Evolutionary conservation across 164 flowering plant genomes (phyloP), one percentile per base, ranked within the genome.

Genomic region (Sedum album): DNA sequence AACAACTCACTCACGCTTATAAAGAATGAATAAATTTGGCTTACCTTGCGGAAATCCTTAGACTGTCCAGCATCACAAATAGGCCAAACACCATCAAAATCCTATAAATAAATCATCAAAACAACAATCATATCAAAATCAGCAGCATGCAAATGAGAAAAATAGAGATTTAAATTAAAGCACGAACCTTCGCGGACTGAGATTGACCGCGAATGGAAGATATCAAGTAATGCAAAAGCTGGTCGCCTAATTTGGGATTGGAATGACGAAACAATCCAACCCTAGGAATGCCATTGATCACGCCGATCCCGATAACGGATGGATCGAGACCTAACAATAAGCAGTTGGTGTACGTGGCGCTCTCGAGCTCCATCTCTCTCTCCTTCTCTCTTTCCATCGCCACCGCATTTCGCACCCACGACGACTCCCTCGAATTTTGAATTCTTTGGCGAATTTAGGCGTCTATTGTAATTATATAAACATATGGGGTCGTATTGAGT

Each of bases 71-170:
- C 90, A 80, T 95, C 99, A 60, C 88, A 95, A 80, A 95, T 90
- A 70, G 99, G 99, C 99, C 99, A 95, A 23, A 92, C 96, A 79
- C 87, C 89, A 69, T 95, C 99, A 69, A 95, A 95, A 85, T 95
- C 99, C 99, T 95, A 83, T 18, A 11, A 13, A 13, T 67, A 73
- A 31, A 60, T n/a, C 4, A 31, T 13, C 62, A 73, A 55, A 18
- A 38, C 41, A 0, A 15, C 48, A 15, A 44, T 17, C 18, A 44
- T 31, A 35, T 35, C 31, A 63, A 28, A 11, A 17, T n/a, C 60
- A 70, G 15, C 48, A 44, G 25, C 2, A 31, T 18, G 53, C 60
- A 49, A 14, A n/a, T n/a, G n/a, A 9, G 28, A 6, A 71, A 28
- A 23, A 23, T 35, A 26, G 42, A 14, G 33, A 5, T 14, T 8